Evolutionary conservation across 1,284 basidiomycete species (phyloP).

Genomic region (Apiotrichum porosum): DNA sequence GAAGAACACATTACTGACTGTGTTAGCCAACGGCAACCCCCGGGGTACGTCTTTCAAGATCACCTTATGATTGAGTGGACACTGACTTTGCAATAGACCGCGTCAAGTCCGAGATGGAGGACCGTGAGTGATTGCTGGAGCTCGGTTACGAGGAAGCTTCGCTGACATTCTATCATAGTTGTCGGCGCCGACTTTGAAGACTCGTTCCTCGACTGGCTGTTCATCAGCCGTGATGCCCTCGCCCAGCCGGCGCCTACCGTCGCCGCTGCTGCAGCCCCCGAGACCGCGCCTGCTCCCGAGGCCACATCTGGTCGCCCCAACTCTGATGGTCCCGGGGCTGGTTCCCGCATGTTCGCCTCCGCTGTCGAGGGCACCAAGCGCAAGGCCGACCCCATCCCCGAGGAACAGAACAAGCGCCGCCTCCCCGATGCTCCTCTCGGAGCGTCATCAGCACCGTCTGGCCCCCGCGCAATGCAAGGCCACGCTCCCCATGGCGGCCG

Average conservation of each 20-base stretch:
- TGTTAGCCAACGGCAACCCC: conserved; percentile 36
- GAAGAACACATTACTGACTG: neutral
- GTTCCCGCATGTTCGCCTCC: conserved; percentile 13
- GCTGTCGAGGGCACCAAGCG: conserved; percentile 23
- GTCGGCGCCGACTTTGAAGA: conserved; percentile 35
- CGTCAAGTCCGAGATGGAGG: conserved; percentile 42
- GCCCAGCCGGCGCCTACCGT: conserved; percentile 5
- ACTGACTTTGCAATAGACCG: conserved; percentile 25
- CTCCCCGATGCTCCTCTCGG: conserved; percentile 15
- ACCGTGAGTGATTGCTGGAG: conserved; percentile 28
- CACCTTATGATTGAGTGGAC: neutral
- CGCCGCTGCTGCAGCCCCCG: conserved; percentile 5
- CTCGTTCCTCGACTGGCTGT: conserved; percentile 43
- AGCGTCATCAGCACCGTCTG: conserved; percentile 17
- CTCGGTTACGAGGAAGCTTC: too few relatives aligned
- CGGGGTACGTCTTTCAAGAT: conserved; percentile 21
- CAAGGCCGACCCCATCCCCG: conserved; percentile 11
- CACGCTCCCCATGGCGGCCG: conserved; percentile 6
- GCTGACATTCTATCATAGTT: conserved; percentile 13
- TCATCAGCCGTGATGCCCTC: conserved; percentile 17
- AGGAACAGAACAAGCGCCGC: conserved; percentile 16
- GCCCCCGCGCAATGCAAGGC: conserved; percentile 12
- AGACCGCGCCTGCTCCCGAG: neutral
- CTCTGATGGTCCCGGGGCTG: conserved; percentile 3
- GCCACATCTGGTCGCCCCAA: conserved; percentile 4